Evolutionary conservation across 1,139 yeast genomes (phyloP), one percentile per base, ranked within the genome.

Genomic region (Pneumocystis canis): DNA sequence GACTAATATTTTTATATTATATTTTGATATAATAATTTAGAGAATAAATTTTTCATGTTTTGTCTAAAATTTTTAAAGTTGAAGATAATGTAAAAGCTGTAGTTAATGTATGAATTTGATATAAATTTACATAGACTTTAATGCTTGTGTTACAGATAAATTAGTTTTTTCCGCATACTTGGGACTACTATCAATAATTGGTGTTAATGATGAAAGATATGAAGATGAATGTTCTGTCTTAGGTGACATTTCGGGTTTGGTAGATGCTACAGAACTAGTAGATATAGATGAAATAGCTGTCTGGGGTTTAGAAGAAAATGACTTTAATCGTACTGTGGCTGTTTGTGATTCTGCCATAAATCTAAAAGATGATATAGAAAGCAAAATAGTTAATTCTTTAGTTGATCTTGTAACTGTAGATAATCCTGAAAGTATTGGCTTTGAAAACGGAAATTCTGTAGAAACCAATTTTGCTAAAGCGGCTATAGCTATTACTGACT

Each of bases 401-500:
- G 66, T 65, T 20, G 64, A 62, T 25, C 66, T 59, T 3, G 66
- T 65, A n/a, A 65, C 65, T 20, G 66, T 62, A 56, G 66, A 62
- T 54, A 65, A 58, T 20, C 65, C 60, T 14, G 66, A 54, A n/a
- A 65, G 59, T 40, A 64, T 61, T 33, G 59, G 39, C 30, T 65
- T 65, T 9, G 64, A 59, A 47, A 65, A 64, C 4, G 67, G 60
- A 35, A 61, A 64, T 57, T 62, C 66, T 39, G 59, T 56, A 7
- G 65, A 63, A n/a, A 65, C 58, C 7, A 62, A 28, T 41, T 65
- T 65, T 5, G 65, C 66, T 47, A 62, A 57, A 30, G 63, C 65
- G 3, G 66, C 66, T 25, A 65, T 63, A 25, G 64, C 59, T 61
- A 65, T 65, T 58, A 65, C 63, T 16, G 66, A 57, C 59, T 57